Evolutionary conservation across 2,329 filamentous ascomycete species (phyloP), one percentile per base, ranked within the genome.

Genomic region (Hymenoscyphus infarciens): DNA sequence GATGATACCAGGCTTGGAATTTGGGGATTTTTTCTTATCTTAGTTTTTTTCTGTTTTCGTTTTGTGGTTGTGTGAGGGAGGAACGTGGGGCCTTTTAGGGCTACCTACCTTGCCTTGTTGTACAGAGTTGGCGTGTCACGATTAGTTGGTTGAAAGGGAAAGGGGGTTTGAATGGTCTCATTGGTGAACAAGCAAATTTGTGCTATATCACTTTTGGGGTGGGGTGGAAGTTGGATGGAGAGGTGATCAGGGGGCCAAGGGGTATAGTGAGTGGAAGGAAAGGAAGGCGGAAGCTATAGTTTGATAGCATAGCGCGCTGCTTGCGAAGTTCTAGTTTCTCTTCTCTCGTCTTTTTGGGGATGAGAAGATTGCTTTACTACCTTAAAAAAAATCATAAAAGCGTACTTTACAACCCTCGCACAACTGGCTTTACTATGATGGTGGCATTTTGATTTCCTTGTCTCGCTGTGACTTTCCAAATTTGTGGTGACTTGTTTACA

Each of bases 1-100:
- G 69, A 71, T 71, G 70, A 72, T 72, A 72, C 70, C 70, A 72
- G 64, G 68, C 63, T 19, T 56, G 52, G 52, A 60, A 45, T 63
- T 65, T 68, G 63, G 62, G 45, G 11, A 45, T 5, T 16, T 45
- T 19, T 54, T 65, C 56, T 65, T 67, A 63, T 65, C 62, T 62
- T 59, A 61, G 59, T 56, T 60, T 42, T 63, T 56, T 59, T 27
- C 35, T 63, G 42, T 55, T 57, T 58, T n/a, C 19, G 39, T 39
- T 19, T 33, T 3, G 11, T 59, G 29, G 27, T 25, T 38, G 35
- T 38, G 19, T 25, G 31, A 56, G 31, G 29, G n/a, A n/a, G n/a
- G n/a, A n/a, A n/a, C n/a, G n/a, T n/a, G n/a, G n/a, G 7, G 39
- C 39, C 57, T 52, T 49, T 29, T 59, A 52, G 56, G 56, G 56